Evolutionary conservation across 2,329 filamentous ascomycete genomes (phyloP), one percentile per base, ranked within the genome.

Genomic region (Pezicula carpinea): DNA sequence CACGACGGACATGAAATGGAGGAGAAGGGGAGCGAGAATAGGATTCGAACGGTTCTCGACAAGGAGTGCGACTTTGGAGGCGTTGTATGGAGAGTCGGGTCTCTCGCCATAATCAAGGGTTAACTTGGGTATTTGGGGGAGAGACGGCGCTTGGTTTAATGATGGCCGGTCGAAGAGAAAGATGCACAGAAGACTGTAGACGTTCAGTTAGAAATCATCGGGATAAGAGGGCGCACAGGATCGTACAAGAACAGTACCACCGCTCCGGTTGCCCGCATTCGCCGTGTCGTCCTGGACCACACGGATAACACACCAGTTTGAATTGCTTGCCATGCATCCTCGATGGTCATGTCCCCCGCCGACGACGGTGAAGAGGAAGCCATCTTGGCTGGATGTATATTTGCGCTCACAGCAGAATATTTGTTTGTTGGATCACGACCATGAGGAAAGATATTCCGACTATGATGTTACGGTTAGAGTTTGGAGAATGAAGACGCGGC

Each of bases 1-100:
- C 2, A 80, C 71, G 17, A 79, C 74, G 4, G 72, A 66, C 53
- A 78, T 78, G 64, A 79, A 77, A 58, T 80, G 76, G 19, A 79
- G 66, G 60, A 79, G 65, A 33, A 78, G 65, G 1, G 77, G 76
- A 3, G 74, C 75, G 35, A 80, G 69, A 51, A 72, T 64, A 3
- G 75, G 68, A 31, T 69, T 66, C 2, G 71, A 57, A 1, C 77
- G 72, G 61, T 73, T 73, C 59, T 80, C 77, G 50, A 81, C 71
- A 17, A 81, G 67, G 10, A 81, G 69, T 26, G 75, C 77, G 32
- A 80, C 67, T 59, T 62, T 62, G 38, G 53, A 58, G 18, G 34
- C 44, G 40, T 60, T 60, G 44, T 53, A 60, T 3, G 53, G 56
- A 1, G 55, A 58, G 3, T 33, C 41, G 4, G 21, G 31, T 40